Percentiles rank a stretch among this genome's conserved stretches.
phyloP scores from a whole-genome alignment of 2,329 filamentous ascomycete species.

The Colletotrichum sp. region DNA sequence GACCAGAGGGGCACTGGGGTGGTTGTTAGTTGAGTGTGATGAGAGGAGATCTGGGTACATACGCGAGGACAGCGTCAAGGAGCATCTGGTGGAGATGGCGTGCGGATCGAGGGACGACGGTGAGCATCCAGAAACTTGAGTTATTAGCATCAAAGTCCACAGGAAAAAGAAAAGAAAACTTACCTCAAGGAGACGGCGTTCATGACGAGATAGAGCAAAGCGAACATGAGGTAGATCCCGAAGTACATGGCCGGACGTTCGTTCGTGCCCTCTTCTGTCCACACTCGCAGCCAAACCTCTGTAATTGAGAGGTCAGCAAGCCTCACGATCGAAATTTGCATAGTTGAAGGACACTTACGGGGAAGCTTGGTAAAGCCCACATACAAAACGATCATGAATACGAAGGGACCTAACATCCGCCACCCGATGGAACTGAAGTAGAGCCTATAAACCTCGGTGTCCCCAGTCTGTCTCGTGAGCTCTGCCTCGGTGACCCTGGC shows the following conservation, averaged over 20 bases:
- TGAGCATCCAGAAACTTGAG: conserved; percentile 29
- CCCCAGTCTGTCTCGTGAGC: conserved; percentile 31
- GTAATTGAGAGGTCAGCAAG: not conserved
- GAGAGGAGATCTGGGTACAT: not conserved
- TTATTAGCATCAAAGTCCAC: conserved; percentile 23
- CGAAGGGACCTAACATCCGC: conserved; percentile 22
- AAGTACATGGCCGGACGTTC: conserved; percentile 22
- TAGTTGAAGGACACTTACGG: conserved; percentile 23
- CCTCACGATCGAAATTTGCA: not conserved
- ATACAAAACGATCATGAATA: conserved; percentile 24
- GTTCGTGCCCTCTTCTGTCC: conserved; percentile 29
- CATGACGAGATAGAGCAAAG: conserved; percentile 26
- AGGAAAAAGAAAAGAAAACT: conserved; percentile 25
- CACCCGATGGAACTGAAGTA: conserved; percentile 30
- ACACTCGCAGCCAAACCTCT: conserved; percentile 38
- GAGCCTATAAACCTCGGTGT: conserved; percentile 32
- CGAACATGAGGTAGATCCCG: conserved; percentile 30
- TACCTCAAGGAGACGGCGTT: conserved; percentile 1
- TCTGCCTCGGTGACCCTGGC: conserved; percentile 22
- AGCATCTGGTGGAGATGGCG: conserved; percentile 28
- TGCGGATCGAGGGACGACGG: conserved; percentile 27
- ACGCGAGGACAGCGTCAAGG: conserved; percentile 8
- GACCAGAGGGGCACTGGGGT: not conserved
- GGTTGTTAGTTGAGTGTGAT: not conserved
- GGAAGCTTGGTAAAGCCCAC: conserved; percentile 28